Evolutionary conservation across 345 rosid genomes (phyloP).

Genomic region (Sonneratia alba): DNA sequence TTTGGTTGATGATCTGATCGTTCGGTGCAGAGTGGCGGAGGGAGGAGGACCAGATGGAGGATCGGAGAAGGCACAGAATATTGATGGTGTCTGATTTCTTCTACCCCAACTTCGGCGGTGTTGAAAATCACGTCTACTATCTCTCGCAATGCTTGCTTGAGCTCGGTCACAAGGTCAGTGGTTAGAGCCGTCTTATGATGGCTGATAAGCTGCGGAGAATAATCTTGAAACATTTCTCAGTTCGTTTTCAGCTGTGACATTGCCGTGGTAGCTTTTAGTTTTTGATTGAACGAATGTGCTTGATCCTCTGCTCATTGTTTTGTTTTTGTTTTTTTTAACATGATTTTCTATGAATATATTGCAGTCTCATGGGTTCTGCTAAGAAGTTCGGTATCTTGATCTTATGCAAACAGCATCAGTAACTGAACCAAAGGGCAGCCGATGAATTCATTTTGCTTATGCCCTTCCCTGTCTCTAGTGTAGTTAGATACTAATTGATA

Average conservation of each 20-base stretch:
- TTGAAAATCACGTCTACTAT: conserved; percentile 84
- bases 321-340: no score
- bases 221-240: no score
- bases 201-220: not conserved
- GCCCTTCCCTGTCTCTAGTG: not conserved
- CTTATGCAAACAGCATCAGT: not conserved
- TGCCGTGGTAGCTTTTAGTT: not conserved
- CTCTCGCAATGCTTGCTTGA: conserved; percentile 83
- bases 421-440: no score
- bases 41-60: not conserved
- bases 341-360: not conserved
- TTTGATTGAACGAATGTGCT: not conserved
- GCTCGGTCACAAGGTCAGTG: conserved; percentile 86
- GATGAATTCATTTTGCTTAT: no score
- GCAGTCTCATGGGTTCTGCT: not conserved
- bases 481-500: not conserved
- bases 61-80: conserved; percentile 34
- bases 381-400: not conserved
- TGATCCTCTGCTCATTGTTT: not conserved
- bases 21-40: not conserved
- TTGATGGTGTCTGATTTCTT: conserved; percentile 95
- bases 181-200: not conserved
- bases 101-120: conserved; percentile 97
- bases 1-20: not conserved
- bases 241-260: not conserved